These are phyloP conservation scores for Nakaseomyces nivariensis DNA, from an alignment of 1,139 yeast species.

Conservation along the genomic window DNA sequence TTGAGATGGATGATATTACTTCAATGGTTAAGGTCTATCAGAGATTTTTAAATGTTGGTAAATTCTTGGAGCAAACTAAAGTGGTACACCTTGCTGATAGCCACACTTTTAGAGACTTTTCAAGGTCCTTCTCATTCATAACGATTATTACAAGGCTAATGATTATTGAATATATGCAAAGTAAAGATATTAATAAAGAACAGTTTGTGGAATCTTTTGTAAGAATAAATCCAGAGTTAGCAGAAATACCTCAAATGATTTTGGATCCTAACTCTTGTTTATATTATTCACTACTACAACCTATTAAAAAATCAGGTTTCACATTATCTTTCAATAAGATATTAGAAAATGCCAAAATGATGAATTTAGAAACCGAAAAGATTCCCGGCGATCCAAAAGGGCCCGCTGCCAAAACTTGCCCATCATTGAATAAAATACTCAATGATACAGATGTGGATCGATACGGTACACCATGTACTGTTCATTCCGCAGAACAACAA, in stretches of 20 bases:
- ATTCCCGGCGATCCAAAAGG: background rate
- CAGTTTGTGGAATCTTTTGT: conserved; percentile 12
- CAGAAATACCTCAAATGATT: conserved; percentile 10
- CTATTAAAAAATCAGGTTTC: conserved; percentile 22
- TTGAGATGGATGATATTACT: conserved; percentile 12
- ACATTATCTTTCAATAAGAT: conserved; percentile 20
- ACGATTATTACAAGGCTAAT: conserved; percentile 15
- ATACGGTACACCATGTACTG: background rate
- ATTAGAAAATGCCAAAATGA: conserved; percentile 9
- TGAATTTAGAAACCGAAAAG: background rate
- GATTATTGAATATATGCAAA: conserved; percentile 10
- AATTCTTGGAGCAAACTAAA: background rate
- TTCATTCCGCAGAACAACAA: background rate
- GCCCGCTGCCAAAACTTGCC: background rate
- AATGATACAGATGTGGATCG: background rate
- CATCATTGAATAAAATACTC: background rate
- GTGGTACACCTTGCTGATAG: conserved; percentile 7
- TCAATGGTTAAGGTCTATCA: conserved; percentile 11
- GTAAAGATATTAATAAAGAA: conserved; percentile 9
- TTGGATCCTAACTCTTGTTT: conserved; percentile 19
- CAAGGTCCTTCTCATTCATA: conserved; percentile 14
- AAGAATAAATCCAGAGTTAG: conserved; percentile 12
- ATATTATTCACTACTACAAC: conserved; percentile 17
- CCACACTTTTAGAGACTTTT: conserved; percentile 11
- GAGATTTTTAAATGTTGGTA: conserved; percentile 10